Evolutionary conservation across 1,139 yeast genomes (phyloP).

Genomic region (Candida smagusa): DNA sequence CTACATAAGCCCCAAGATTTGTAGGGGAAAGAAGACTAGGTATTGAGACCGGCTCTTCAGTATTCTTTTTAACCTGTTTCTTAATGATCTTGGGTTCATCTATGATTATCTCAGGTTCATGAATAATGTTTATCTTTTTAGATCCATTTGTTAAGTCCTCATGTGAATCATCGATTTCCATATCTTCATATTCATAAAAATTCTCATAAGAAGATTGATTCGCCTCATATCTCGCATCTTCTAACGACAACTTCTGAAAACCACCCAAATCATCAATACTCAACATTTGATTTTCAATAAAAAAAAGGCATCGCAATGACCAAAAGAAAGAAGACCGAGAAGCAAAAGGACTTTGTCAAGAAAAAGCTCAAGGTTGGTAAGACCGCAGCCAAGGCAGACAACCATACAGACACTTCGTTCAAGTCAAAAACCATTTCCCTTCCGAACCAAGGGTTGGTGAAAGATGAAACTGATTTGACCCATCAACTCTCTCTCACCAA

Average conservation of each 20-base stretch:
- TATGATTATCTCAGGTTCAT: no score
- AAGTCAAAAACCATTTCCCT: constrained; percentile 68
- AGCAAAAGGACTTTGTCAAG: constrained; percentile 73
- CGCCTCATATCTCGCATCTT: constrained; percentile 15
- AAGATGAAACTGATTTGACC: constrained; percentile 43
- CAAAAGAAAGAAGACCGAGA: constrained; percentile 60
- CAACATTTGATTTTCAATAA: constrained; percentile 1
- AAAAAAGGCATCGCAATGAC: constrained; percentile 35
- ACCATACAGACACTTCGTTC: constrained; percentile 83
- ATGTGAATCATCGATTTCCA: neutral
- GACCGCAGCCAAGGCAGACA: constrained; percentile 63
- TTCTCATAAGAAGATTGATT: neutral
- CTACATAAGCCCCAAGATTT: constrained; percentile 37
- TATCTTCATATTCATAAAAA: no score
- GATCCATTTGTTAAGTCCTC: constrained; percentile 2
- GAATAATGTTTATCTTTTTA: no score
- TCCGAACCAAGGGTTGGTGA: constrained; percentile 50
- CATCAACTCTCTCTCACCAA: constrained; percentile 65
- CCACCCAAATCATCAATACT: constrained; percentile 22
- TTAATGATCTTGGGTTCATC: no score
- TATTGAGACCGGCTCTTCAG: constrained; percentile 6
- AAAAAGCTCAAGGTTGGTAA: constrained; percentile 89
- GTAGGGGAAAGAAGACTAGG: constrained; percentile 32
- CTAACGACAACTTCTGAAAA: constrained; percentile 24
- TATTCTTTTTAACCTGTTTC: neutral